Conservation (phyloP, 192 early-diverging fungal genomes). For the Lobosporangium transversale region DNA sequence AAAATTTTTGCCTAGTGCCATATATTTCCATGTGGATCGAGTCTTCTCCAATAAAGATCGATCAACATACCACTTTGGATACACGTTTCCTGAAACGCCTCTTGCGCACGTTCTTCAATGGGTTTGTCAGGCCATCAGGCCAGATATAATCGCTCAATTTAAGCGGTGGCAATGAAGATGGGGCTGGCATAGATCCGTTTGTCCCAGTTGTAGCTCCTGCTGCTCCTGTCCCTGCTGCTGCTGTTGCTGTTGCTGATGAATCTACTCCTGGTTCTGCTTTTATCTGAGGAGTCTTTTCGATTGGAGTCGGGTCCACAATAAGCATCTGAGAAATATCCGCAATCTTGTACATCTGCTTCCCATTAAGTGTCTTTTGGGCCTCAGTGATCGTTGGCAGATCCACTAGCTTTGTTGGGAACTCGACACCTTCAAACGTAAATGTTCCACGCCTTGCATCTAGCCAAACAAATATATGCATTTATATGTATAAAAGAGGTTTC, state of each 20-base stretch:
- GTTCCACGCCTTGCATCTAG: slow-evolving; percentile 70
- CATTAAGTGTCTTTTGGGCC: slow-evolving; percentile 86
- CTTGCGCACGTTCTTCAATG: slow-evolving; percentile 79
- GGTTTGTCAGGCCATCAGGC: slow-evolving; percentile 83
- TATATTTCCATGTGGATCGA: neutral
- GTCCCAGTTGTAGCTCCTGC: neutral
- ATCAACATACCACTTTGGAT: slow-evolving; percentile 68
- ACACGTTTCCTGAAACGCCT: slow-evolving; percentile 84
- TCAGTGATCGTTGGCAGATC: slow-evolving; percentile 89
- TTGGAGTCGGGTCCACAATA: slow-evolving; percentile 13
- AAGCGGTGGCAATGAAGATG: slow-evolving; percentile 12
- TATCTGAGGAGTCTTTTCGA: slow-evolving; percentile 1
- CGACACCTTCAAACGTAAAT: slow-evolving; percentile 62
- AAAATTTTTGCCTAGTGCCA: too few relatives aligned
- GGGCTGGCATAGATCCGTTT: slow-evolving; percentile 11
- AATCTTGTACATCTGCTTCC: slow-evolving; percentile 88
- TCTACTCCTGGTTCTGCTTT: slow-evolving; percentile 13
- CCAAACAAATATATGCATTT: too few relatives aligned
- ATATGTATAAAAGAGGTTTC: too few relatives aligned
- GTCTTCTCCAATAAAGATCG: neutral
- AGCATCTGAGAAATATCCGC: slow-evolving; percentile 85
- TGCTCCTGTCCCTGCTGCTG: neutral
- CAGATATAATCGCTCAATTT: slow-evolving; percentile 73
- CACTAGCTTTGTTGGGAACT: slow-evolving; percentile 74
- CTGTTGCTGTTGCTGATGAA: neutral